Percentiles rank a stretch among this genome's conserved stretches.
Conservation (phyloP, 2,329 filamentous ascomycete species). For the Pyricularia pennisetigena region DNA sequence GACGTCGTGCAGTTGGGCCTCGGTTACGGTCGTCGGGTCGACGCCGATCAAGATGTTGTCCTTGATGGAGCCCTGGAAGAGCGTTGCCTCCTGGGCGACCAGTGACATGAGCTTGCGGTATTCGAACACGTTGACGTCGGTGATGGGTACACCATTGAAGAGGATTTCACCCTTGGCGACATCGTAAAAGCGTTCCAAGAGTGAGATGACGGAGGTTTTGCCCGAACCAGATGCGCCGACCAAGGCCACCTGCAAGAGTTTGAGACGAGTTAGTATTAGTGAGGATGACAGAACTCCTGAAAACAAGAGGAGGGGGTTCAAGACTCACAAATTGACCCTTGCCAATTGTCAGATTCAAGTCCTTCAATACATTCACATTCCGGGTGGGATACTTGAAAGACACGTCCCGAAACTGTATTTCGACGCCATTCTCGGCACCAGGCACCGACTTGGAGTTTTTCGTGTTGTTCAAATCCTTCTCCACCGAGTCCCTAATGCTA, state of each 20-base stretch:
- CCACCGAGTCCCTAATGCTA: slow-evolving; percentile 33
- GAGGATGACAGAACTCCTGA: neutral
- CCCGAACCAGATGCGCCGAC: slow-evolving; percentile 63
- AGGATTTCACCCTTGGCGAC: slow-evolving; percentile 52
- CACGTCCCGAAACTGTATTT: slow-evolving; percentile 45
- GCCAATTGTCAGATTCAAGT: slow-evolving; percentile 53
- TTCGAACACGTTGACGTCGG: slow-evolving; percentile 43
- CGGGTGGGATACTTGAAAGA: slow-evolving; percentile 53
- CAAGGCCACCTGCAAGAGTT: slow-evolving; percentile 34
- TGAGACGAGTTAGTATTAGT: neutral
- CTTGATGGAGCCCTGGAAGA: slow-evolving; percentile 59
- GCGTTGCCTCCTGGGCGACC: slow-evolving; percentile 64
- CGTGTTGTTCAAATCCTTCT: slow-evolving; percentile 21
- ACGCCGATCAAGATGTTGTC: slow-evolving; percentile 64
- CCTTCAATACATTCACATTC: slow-evolving; percentile 45
- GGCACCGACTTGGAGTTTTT: slow-evolving; percentile 22
- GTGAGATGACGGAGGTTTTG: slow-evolving; percentile 57
- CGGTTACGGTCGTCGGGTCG: slow-evolving; percentile 36
- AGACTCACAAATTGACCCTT: slow-evolving; percentile 51
- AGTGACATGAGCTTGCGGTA: slow-evolving; percentile 59
- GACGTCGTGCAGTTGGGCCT: slow-evolving; percentile 39
- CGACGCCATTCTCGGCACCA: slow-evolving; percentile 37
- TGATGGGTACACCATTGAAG: slow-evolving; percentile 52
- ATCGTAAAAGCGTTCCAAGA: slow-evolving; percentile 64
- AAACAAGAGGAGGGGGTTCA: neutral